Evolutionary conservation across 192 early-diverging fungal species (phyloP), one percentile per base, ranked within the genome.

Genomic region (Coemansia sp.): DNA sequence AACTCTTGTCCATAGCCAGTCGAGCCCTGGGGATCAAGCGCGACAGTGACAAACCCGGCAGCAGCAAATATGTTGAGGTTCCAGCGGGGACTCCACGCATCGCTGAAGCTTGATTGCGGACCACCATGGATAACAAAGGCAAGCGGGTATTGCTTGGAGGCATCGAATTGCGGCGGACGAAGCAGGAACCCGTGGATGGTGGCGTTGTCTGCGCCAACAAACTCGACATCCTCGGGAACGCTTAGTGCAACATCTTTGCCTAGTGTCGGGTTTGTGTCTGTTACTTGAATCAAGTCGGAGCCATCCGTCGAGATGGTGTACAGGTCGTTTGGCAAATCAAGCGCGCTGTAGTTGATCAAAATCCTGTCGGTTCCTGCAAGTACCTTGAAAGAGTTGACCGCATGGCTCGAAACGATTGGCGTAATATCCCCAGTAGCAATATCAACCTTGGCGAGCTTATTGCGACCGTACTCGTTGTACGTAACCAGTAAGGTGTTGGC

Each of bases 41-140:
- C 85, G 29, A 91, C 88, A 11, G 89, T 87, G 49, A 86, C 85
- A 65, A 83, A 91, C 2, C 92, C 91, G 5, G 87, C 86, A 22
- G 83, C 85, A 15, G 91, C 83, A 79, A 87, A 92, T 13, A 91
- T 69, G 64, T 89, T 86, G 15, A 87, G 86, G 68, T 93, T 93
- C 93, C 91, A 93, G 60, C 79, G 84, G 70, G 86, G 88, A 15
- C 86, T 85, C 77, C 78, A 81, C 15, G 62, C 40, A 45, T 84
- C 75, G 14, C 57, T 19, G 42, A 76, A 84, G 41, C 75, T 75
- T 46, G 86, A 83, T 74, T 94, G 90, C 15, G 92, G 92, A 3
- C 92, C 92, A 19, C 92, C 92, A 61, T 94, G 92, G 74, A 94
- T 89, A 54, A 93, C 80, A 62, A 91, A 90, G 2, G 91, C 91